phyloP scores from a whole-genome alignment of 768 basidiomycete genomes.

The Tulasnella sp. region DNA sequence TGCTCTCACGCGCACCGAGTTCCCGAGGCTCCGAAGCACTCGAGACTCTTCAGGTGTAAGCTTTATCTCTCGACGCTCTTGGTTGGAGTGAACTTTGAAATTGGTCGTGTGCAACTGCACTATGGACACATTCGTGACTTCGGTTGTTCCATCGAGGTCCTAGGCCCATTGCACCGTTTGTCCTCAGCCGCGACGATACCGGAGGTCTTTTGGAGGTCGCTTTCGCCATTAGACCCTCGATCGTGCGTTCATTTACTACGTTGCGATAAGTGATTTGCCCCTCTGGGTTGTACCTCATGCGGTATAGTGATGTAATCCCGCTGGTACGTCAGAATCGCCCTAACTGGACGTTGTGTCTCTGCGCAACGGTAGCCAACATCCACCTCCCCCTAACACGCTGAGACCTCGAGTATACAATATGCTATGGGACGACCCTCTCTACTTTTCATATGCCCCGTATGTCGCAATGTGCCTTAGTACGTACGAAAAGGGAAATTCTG shows the following conservation, averaged over 20 bases:
- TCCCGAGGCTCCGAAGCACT: background rate
- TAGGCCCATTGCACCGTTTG: background rate
- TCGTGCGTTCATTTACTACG: background rate
- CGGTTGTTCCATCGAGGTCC: background rate
- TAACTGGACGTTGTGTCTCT: background rate
- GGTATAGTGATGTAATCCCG: background rate
- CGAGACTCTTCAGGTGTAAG: background rate
- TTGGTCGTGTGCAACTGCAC: background rate
- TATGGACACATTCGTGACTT: too few relatives aligned
- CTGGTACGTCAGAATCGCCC: background rate
- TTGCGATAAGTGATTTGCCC: background rate
- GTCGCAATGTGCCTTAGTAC: background rate
- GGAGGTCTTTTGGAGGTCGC: background rate
- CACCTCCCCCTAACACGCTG: background rate
- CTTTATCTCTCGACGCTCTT: background rate
- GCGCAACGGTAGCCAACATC: background rate
- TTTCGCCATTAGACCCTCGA: background rate
- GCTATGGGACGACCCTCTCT: background rate
- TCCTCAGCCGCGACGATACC: background rate
- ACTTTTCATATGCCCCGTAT: background rate
- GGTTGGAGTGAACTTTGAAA: background rate
- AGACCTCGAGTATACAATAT: background rate
- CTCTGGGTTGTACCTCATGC: background rate
- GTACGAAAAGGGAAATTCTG: background rate
- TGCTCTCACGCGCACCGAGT: background rate